phyloP scores from a whole-genome alignment of 2,329 filamentous ascomycete genomes.

The Fusarium nygamai region DNA sequence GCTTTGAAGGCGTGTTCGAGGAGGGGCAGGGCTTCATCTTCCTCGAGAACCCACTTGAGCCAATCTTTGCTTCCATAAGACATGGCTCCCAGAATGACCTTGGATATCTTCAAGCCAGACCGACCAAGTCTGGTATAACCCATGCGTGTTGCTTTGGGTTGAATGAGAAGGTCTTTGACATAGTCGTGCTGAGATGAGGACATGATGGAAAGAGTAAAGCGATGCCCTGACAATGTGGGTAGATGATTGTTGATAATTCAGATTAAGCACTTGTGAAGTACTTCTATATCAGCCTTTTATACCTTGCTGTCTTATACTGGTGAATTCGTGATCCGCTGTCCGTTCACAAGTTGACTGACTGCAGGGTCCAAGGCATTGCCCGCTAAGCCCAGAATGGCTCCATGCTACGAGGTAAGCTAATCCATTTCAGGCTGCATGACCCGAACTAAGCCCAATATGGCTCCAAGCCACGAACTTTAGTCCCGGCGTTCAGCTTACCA shows the following conservation, averaged over 20 bases:
- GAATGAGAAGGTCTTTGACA: not conserved
- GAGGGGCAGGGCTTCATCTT: not conserved
- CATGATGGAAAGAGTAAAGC: not conserved
- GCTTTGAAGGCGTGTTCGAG: not conserved
- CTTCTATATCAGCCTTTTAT: not conserved
- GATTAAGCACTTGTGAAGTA: fast-evolving
- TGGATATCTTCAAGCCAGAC: not conserved
- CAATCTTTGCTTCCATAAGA: not conserved
- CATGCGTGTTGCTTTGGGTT: not conserved
- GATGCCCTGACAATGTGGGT: no score
- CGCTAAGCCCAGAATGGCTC: not conserved
- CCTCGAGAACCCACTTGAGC: not conserved
- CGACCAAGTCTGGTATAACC: not conserved
- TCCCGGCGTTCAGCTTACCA: not conserved
- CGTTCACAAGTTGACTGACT: fast-evolving
- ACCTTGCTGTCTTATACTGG: fast-evolving
- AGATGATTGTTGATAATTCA: fast-evolving
- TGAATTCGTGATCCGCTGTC: not conserved
- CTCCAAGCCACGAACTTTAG: not conserved
- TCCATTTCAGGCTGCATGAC: not conserved
- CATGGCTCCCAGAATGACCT: not conserved
- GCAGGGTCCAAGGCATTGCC: fast-evolving
- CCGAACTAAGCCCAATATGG: not conserved
- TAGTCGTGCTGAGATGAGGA: not conserved
- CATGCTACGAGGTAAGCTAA: not conserved